Evolutionary conservation across 2,329 filamentous ascomycete species (phyloP).

Genomic region (Paecilomyces formosus): DNA sequence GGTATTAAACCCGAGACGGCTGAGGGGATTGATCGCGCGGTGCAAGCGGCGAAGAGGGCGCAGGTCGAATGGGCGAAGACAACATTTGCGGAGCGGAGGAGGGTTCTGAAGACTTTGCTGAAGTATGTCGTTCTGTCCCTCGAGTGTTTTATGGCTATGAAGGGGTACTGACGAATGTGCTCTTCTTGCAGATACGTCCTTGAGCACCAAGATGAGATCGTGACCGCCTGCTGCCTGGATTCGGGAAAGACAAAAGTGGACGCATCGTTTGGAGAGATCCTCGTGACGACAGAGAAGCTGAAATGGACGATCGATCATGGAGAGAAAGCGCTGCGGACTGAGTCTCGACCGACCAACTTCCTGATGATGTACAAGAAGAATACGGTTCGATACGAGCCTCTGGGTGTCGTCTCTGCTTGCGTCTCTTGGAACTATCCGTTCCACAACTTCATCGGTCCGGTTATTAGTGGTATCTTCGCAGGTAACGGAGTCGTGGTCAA

Average conservation of each 20-base stretch:
- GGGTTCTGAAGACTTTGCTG: constrained; percentile 73
- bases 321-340: constrained; percentile 67
- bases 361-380: constrained; percentile 96
- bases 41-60: constrained; percentile 65
- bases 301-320: constrained; percentile 91
- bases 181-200: constrained; percentile 57
- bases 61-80: constrained; percentile 73
- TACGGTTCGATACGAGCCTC: constrained; percentile 79
- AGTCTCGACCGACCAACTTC: constrained; percentile 73
- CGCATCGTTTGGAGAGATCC: constrained; percentile 85
- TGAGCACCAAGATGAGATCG: constrained; percentile 82
- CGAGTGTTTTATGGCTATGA: neutral
- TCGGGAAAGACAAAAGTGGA: constrained; percentile 96
- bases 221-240: constrained; percentile 77
- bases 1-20: constrained; percentile 62
- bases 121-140: constrained; percentile 36
- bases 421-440: constrained; percentile 98
- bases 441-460: constrained; percentile 86
- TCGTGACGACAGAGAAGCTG: constrained; percentile 89
- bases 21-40: constrained; percentile 69
- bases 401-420: constrained; percentile 85
- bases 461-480: constrained; percentile 84
- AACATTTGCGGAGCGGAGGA: constrained; percentile 66
- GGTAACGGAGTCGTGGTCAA: constrained; percentile 92
- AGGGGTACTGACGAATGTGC: neutral